A percentile compares a stretch with the other conserved stretches of the same genome.
These are phyloP conservation scores for Pezicula carpinea DNA, from an alignment of 2,329 filamentous ascomycete genomes.

Conservation along the genomic window DNA sequence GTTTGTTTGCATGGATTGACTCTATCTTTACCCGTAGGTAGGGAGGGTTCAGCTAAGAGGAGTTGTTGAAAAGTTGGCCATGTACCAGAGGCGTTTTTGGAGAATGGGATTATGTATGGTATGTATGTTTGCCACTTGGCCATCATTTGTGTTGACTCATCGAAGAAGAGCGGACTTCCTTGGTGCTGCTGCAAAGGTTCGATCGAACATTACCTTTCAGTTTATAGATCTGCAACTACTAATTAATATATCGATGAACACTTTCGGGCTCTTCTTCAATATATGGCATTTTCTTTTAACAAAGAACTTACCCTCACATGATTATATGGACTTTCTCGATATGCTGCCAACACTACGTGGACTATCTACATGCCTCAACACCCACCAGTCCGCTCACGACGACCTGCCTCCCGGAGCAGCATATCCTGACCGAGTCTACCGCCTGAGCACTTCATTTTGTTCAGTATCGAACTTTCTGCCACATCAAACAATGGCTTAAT, in stretches of 20 bases:
- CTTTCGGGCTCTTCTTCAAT: neutral
- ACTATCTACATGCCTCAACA: neutral
- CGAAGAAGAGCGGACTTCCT: neutral
- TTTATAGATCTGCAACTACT: neutral
- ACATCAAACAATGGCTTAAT: neutral
- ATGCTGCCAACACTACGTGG: neutral
- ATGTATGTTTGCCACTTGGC: neutral
- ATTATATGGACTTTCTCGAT: neutral
- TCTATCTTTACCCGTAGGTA: too few species aligned
- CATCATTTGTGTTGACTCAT: neutral
- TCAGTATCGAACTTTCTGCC: neutral
- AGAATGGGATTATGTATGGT: constrained; percentile 4
- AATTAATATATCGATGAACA: neutral
- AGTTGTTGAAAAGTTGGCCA: neutral
- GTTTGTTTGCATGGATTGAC: constrained; percentile 1
- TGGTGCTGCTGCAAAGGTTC: too few species aligned
- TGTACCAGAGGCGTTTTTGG: neutral
- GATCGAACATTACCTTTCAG: neutral
- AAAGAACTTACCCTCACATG: neutral
- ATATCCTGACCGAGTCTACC: constrained; percentile 1
- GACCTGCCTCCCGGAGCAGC: neutral
- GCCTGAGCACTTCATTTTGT: neutral
- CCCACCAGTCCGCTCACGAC: neutral
- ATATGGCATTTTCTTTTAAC: too few species aligned
- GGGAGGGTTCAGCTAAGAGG: neutral